Base-by-base conservation (phyloP, 768 basidiomycete species). In the Lactarius deliciosus region DNA sequence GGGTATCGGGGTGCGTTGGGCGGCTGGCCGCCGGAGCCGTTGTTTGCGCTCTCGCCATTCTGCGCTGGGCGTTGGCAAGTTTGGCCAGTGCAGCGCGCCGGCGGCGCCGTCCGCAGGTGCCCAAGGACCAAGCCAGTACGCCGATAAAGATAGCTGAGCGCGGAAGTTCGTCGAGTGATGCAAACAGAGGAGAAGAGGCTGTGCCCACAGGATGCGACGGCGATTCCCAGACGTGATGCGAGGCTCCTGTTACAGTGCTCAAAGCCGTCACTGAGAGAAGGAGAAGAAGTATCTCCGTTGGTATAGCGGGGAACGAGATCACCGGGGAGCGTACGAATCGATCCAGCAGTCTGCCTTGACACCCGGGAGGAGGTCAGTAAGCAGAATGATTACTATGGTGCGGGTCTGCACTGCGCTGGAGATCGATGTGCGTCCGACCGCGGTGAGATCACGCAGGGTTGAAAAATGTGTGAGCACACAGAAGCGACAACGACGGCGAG, bases 281-380 rank as follows among this genome's bases (percentile, higher is more conserved):
- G 25, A 28, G 25, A 28, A 2, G 10, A 18, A 6, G 22, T 9
- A 34, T 30, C 2, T 15, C 36, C 9, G 9, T 56, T 18, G 18
- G 22, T 25, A 56, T 8, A 18, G 16, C 16, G 30, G 30, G 3
- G 11, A 25, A 36, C 10, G 6, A 22, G 28, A 8, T 13, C 6
- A n/a, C 7, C n/a, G 11, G 36, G 18, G 5, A 7, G 59, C 66
- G n/a, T 60, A 67, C 66, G 0, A 0, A 22, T 63, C 58, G n/a
- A 63, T 18, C 41, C 34, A 64, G n/a, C 66, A 67, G n/a, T 36
- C 18, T 3, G 62, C 66, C 36, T 13, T 45, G 9, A 50, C 66
- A 38, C 32, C n/a, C 5, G 66, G 66, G 20, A 60, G 41, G n/a
- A 60, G 16, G 3, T 50, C 25, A 15, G 32, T 22, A 0, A 64